Base-by-base conservation (phyloP, 2,329 filamentous ascomycete species). In the Drechslerella stenobrocha region DNA sequence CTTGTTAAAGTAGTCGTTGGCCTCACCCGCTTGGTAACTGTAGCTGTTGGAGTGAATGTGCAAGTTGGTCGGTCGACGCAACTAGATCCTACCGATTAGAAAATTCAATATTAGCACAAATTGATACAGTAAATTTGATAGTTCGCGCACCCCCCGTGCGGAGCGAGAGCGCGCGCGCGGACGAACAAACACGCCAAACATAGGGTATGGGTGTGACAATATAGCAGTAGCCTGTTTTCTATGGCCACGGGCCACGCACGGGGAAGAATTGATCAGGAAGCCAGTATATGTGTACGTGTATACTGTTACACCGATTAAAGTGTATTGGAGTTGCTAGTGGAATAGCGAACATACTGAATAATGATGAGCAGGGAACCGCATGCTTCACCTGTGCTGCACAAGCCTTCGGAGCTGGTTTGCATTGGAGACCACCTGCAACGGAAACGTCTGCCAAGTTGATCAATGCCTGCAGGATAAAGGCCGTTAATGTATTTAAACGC, bases 31-130 rank as follows among this genome's bases (percentile, higher is more conserved):
- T 55, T 59, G 2, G 55, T 60, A n/a, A 47, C 37, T 2, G 44
- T 67, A 3, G 24, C 55, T 7, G 35, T 24, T 18, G 50, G 24
- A 15, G 50, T 44, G 5, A 35, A 18, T 3, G 63, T 67, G 37
- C 63, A 67, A 13, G 44, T 60, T 30, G 63, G 55, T n/a, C 53
- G 63, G 40, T 42, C 37, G 34, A 67, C 23, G 11, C 55, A 48
- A 35, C 28, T 60, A 44, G 50, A 52, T 20, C 45, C 53, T 66
- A 28, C n/a, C n/a, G 11, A 3, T 11, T 45, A 24, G 18, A 3
- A 2, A 24, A 7, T 3, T 13, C 22, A 22, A 45, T 13, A 3
- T 24, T 45, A 45, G 9, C n/a, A n/a, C n/a, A n/a, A n/a, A n/a
- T n/a, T n/a, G n/a, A n/a, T n/a, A n/a, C n/a, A n/a, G n/a, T n/a